Base-by-base conservation (phyloP, 495 filamentous ascomycete genomes). In the Talaromyces liani region DNA sequence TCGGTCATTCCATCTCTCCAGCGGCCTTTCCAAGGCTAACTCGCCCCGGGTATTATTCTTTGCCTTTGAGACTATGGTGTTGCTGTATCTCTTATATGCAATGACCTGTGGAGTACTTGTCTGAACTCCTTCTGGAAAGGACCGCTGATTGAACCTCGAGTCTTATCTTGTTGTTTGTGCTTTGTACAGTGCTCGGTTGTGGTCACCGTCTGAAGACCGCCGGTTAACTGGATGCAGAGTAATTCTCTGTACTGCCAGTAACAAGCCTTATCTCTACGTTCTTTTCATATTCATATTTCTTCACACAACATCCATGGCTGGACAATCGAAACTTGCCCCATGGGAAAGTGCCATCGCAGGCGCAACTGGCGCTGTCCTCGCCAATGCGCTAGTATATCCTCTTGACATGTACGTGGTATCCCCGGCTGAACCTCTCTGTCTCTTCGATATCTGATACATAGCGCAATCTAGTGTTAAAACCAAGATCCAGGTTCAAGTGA, bases 341-440 rank as follows among this genome's bases (percentile, higher is more conserved):
- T 98, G 95, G 95, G 93, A 92, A 33, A 87, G 85, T 70, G 94
- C 94, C 51, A 85, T 97, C 63, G 93, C 95, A 47, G 94, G 94
- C 66, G 91, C 95, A 61, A 91, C 92, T 18, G 93, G 94, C 58
- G 94, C 95, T 36, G 91, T 97, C 12, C 77, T 99, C 54, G 95
- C 94, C 41, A 99, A 99, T 83, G 88, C 94, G 27, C 77, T 96
- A 62, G 95, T 98, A 62, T 99, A 99, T 75, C 94, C 94, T 14
- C 80, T 99, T 36, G 94, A 99, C 76, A 91, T 99, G 93, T 97
- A 80, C 75, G 89, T 77, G 47, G 33, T 47, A 31, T 24, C 25
- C 27, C 14, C 10, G 16, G 22, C 8, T 53, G 6, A 7, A 4
- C 31, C 56, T 18, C 16, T 29, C 10, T 29, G 39, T 10, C 8